phyloP scores from a whole-genome alignment of 306 rosid species.

The Rubus parviflorus region DNA sequence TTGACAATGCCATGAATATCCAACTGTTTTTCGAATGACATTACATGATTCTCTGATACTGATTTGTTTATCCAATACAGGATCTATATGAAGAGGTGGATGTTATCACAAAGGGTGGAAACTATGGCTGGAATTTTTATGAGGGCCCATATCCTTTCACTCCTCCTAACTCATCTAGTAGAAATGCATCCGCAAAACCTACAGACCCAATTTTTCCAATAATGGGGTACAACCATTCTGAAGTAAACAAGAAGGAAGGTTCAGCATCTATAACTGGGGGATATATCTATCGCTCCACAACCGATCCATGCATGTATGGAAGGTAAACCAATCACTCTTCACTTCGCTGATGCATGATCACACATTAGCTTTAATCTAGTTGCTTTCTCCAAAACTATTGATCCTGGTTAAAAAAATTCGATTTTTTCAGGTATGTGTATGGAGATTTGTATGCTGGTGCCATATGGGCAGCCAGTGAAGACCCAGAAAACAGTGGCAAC shows the following conservation, averaged over 20 bases:
- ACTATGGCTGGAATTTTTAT: slow-evolving; percentile 87
- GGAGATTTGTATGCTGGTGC: slow-evolving; percentile 75
- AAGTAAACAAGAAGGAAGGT: slow-evolving; percentile 65
- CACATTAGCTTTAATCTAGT: not conserved
- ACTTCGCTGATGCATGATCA: not conserved
- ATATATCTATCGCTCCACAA: slow-evolving; percentile 73
- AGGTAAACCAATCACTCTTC: slow-evolving; percentile 44
- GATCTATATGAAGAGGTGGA: slow-evolving; percentile 89
- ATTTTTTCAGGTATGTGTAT: slow-evolving; percentile 59
- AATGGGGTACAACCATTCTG: slow-evolving; percentile 76
- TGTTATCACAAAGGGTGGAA: slow-evolving; percentile 89
- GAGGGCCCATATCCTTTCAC: slow-evolving; percentile 65
- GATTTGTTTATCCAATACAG: slow-evolving; percentile 38
- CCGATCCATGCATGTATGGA: slow-evolving; percentile 94
- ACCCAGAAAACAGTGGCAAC: slow-evolving; percentile 78
- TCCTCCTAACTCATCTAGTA: slow-evolving; percentile 47
- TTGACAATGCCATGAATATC: not conserved
- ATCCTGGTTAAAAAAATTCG: not conserved
- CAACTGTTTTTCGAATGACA: not conserved
- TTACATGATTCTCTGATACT: slow-evolving; percentile 5
- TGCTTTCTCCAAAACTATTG: not conserved
- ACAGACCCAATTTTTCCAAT: slow-evolving; percentile 65
- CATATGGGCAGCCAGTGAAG: slow-evolving; percentile 72
- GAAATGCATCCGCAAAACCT: slow-evolving; percentile 54
- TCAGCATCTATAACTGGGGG: slow-evolving; percentile 91